These are phyloP conservation scores for Wickerhamomyces rabaulensis DNA, from an alignment of 805 yeast species.

Conservation along the genomic window DNA sequence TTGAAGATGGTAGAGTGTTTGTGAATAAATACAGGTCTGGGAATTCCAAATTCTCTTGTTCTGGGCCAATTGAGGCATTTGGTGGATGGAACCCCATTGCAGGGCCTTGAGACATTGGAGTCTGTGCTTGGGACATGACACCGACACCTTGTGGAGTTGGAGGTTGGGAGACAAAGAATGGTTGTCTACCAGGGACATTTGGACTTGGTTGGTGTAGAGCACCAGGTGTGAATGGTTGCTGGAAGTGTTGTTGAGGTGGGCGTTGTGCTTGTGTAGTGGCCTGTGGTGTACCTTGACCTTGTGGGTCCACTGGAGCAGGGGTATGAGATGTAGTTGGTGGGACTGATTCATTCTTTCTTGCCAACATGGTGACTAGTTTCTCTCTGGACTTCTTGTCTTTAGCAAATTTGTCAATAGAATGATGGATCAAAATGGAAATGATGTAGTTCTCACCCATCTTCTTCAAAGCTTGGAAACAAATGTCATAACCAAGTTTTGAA, in stretches of 20 bases:
- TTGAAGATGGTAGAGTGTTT: constrained; percentile 17
- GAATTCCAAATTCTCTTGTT: constrained; percentile 15
- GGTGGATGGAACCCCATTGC: background rate
- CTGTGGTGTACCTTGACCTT: background rate
- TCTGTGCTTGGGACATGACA: background rate
- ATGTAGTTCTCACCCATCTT: constrained; percentile 48
- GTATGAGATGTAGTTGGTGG: constrained; percentile 13
- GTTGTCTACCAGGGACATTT: background rate
- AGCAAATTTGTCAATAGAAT: constrained; percentile 39
- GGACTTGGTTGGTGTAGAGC: background rate
- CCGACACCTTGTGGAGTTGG: background rate
- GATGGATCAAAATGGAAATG: constrained; percentile 45
- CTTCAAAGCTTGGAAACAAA: constrained; percentile 29
- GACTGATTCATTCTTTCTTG: constrained; percentile 11
- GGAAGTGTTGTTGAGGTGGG: constrained; percentile 7
- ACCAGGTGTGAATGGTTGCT: background rate
- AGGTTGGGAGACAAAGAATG: background rate
- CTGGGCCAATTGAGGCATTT: background rate
- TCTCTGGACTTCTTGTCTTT: constrained; percentile 28
- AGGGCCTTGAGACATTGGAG: background rate
- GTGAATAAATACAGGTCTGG: constrained; percentile 26
- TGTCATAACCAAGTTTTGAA: constrained; percentile 30
- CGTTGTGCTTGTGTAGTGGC: constrained; percentile 1
- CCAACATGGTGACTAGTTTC: constrained; percentile 13
- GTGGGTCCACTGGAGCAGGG: constrained; percentile 1